phyloP scores from a whole-genome alignment of 2,329 filamentous ascomycete genomes.

The Fusarium sp. region DNA sequence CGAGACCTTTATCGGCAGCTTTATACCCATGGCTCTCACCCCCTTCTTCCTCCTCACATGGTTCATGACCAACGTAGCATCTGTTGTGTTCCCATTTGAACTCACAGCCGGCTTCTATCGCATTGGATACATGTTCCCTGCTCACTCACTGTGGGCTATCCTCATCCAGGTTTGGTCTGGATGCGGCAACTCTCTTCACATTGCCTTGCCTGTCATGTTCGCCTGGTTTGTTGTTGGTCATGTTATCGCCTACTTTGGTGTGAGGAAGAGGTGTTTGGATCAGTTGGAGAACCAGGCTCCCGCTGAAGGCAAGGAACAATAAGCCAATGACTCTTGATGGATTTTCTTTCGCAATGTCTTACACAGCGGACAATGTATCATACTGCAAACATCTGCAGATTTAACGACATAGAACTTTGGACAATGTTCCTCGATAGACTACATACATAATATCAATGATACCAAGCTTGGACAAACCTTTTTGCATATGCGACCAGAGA shows the following conservation, averaged over 20 bases:
- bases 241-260: constrained; percentile 42
- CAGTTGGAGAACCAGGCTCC: constrained; percentile 7
- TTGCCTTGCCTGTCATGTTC: constrained; percentile 59
- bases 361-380: not conserved
- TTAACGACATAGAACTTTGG: not conserved
- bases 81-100: constrained; percentile 55
- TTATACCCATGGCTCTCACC: constrained; percentile 53
- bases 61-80: constrained; percentile 58
- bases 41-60: constrained; percentile 60
- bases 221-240: constrained; percentile 54
- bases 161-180: constrained; percentile 59
- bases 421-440: constrained; percentile 1
- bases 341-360: not conserved
- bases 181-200: constrained; percentile 56
- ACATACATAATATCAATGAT: not conserved
- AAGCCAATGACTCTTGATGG: not conserved
- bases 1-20: constrained; percentile 50
- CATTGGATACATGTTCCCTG: constrained; percentile 55
- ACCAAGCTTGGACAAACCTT: too few relatives aligned
- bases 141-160: constrained; percentile 52
- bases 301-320: constrained; percentile 24
- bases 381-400: not conserved
- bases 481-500: too few relatives aligned
- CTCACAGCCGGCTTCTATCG: constrained; percentile 57
- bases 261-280: constrained; percentile 44